phyloP scores from a whole-genome alignment of 73 alveolate genomes.

The Blepharisma japonicum region DNA sequence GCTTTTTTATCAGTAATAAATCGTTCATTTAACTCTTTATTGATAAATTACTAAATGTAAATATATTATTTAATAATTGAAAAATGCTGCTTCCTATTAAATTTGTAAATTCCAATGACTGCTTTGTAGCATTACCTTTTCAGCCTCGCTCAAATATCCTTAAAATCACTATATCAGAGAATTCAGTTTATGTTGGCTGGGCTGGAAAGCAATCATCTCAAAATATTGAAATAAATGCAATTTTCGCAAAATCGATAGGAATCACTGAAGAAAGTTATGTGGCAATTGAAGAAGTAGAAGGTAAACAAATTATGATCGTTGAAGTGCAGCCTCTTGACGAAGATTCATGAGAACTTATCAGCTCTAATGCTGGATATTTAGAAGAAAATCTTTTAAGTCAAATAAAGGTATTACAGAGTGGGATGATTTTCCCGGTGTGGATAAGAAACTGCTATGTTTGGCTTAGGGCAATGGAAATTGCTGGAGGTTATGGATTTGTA shows the following conservation, averaged over 20 bases:
- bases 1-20: too few relatives aligned
- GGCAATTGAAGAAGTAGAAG: background rate
- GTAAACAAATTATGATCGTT: background rate
- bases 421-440: background rate
- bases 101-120: too few relatives aligned
- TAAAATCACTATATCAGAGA: too few relatives aligned
- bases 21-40: too few relatives aligned
- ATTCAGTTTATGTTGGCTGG: too few relatives aligned
- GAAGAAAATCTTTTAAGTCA: slow-evolving; percentile 13
- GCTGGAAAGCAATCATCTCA: background rate
- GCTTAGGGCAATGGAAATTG: background rate
- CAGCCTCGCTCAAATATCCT: too few relatives aligned
- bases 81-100: too few relatives aligned
- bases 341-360: slow-evolving; percentile 17
- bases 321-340: slow-evolving; percentile 27
- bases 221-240: background rate
- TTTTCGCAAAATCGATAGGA: background rate
- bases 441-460: background rate
- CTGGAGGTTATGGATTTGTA: slow-evolving; percentile 12
- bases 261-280: background rate
- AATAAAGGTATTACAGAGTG: background rate
- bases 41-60: too few relatives aligned
- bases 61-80: too few relatives aligned
- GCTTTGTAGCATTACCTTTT: too few relatives aligned
- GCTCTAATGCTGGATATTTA: background rate